Evolutionary conservation across 2,329 filamentous ascomycete species (phyloP).

Genomic region (Venturia aucupariae): DNA sequence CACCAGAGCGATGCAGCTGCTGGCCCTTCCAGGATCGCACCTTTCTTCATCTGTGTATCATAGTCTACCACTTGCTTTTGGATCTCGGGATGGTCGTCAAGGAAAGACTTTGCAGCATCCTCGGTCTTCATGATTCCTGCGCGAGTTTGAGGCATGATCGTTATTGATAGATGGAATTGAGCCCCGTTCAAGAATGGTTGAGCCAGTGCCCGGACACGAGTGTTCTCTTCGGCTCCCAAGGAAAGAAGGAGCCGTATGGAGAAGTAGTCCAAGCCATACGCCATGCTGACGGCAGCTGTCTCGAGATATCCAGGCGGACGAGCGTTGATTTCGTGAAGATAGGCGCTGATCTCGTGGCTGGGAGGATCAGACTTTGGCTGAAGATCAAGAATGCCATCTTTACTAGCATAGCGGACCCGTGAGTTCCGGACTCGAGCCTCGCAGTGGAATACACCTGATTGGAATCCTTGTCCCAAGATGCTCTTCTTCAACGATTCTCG

Average conservation of each 20-base stretch:
- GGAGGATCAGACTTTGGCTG: neutral
- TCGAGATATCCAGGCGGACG: slow-evolving; percentile 19
- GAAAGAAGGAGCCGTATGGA: slow-evolving; percentile 17
- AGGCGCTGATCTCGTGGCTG: slow-evolving; percentile 7
- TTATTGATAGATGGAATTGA: slow-evolving; percentile 15
- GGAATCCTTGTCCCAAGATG: slow-evolving; percentile 21
- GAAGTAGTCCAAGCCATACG: slow-evolving; percentile 22
- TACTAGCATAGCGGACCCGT: slow-evolving; percentile 13
- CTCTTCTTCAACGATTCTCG: slow-evolving; percentile 17
- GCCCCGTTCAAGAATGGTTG: slow-evolving; percentile 18
- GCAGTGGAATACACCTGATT: slow-evolving; percentile 22
- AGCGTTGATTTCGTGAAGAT: slow-evolving; percentile 23
- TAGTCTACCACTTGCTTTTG: slow-evolving; percentile 11
- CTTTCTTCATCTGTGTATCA: slow-evolving; percentile 10
- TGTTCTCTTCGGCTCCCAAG: slow-evolving; percentile 17
- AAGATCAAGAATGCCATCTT: slow-evolving; percentile 18
- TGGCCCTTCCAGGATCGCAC: slow-evolving; percentile 14
- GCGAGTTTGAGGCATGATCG: slow-evolving; percentile 12
- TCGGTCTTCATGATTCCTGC: slow-evolving; percentile 16
- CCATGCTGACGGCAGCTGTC: slow-evolving; percentile 12
- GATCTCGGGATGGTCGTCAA: slow-evolving; percentile 13
- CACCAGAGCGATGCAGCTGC: slow-evolving; percentile 9
- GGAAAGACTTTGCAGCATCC: slow-evolving; percentile 13
- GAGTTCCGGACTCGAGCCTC: slow-evolving; percentile 24
- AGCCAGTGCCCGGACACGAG: slow-evolving; percentile 18